phyloP scores from a whole-genome alignment of 140 eudicot genomes.

The Erigeron philadelphicus region DNA sequence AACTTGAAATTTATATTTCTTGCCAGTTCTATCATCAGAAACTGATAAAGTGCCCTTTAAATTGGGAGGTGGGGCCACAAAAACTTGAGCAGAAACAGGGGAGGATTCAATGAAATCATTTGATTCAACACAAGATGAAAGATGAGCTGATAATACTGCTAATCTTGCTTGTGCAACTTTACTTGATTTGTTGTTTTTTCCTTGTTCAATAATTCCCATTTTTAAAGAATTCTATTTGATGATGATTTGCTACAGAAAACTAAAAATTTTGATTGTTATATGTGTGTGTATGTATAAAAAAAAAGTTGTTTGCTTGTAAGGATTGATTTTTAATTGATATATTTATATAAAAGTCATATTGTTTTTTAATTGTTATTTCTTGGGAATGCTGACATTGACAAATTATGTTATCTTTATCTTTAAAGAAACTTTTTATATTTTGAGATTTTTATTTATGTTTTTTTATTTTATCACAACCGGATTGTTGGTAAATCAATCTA shows the following conservation, averaged over 20 bases:
- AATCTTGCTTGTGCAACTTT: slow-evolving; percentile 57
- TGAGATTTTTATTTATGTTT: neutral
- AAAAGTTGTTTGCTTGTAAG: slow-evolving; percentile 9
- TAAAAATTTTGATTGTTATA: neutral
- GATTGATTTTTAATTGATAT: neutral
- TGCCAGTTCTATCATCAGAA: slow-evolving; percentile 84
- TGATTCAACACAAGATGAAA: slow-evolving; percentile 43
- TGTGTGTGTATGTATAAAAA: neutral
- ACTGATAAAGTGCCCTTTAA: slow-evolving; percentile 53
- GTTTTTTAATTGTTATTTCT: neutral
- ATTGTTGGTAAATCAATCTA: too few relatives aligned
- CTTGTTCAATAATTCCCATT: slow-evolving; percentile 6
- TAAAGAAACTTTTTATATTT: neutral
- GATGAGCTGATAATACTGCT: slow-evolving; percentile 68
- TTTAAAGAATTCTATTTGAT: neutral
- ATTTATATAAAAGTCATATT: neutral
- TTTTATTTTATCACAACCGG: neutral
- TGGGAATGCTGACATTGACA: neutral
- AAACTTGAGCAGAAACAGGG: slow-evolving; percentile 42
- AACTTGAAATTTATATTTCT: slow-evolving; percentile 60
- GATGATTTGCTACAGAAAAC: too few relatives aligned
- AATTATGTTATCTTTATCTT: neutral
- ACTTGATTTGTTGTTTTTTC: slow-evolving; percentile 20
- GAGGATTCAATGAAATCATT: slow-evolving; percentile 38
- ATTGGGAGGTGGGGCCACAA: slow-evolving; percentile 54